Evolutionary conservation across 331 rosid genomes (phyloP), one percentile per base, ranked within the genome.

Genomic region (Acacia pycnantha): DNA sequence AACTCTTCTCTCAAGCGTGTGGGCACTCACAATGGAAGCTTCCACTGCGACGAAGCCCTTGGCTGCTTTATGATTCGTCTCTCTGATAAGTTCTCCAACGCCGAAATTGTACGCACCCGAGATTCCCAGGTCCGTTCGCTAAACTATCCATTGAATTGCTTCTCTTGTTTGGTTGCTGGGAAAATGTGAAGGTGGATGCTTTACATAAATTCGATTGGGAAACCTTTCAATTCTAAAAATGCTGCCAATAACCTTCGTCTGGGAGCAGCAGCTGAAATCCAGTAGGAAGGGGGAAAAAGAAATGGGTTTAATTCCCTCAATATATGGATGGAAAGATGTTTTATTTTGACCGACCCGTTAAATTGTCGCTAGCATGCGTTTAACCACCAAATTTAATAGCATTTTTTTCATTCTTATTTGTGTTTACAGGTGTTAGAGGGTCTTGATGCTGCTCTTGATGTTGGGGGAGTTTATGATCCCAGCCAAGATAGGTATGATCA

Each of bases 21-120:
- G 5, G 96, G 96, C 46, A 88, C 96, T 47, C 96, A 91, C 80
- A 88, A 91, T 41, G 96, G 96, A 4, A 91, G 96, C 89, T 91
- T 91, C 85, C 96, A 91, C 84, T 91, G 96, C 82, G 96, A 91
- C 64, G 92, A 91, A 85, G 96, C 96, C 40, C 93, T 91, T 58
- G 96, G 96, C 70, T 91, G 93, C 88, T 91, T 89, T 88, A 91
- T 91, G 96, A 90, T 91, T 84, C 92, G 92, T 51, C 93, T 88
- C 74, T 80, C 93, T 16, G 59, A 85, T 11, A 89, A 88, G 77
- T 91, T 84, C 83, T 82, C 86, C 51, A 59, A 84, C 72, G 92
- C 93, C 12, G 87, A 91, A 80, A 88, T 91, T 48, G 90, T 91
- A 27, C 90, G 95, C 74, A 44, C 95, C 18, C 87, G 96, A 4